These are phyloP conservation scores for Populus euphratica DNA, from an alignment of 345 rosid genomes.

Conservation along the genomic window DNA sequence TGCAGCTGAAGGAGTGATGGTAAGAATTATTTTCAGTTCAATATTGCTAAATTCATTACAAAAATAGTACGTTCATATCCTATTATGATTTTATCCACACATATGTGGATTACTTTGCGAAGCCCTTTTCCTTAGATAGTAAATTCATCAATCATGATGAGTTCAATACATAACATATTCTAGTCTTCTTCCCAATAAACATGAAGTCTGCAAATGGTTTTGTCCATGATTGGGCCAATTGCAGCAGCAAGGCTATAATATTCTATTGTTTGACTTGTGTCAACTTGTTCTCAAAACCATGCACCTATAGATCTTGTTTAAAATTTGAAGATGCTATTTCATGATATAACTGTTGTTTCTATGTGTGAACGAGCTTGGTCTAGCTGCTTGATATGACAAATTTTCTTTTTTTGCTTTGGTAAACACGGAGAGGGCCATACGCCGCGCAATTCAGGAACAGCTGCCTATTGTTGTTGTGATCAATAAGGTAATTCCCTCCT, in stretches of 20 bases:
- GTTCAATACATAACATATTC: background rate
- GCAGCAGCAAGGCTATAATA: background rate
- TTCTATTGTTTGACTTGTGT: background rate
- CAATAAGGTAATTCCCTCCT: slow-evolving; percentile 55
- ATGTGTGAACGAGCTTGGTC: background rate
- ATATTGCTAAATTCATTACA: background rate
- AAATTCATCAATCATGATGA: background rate
- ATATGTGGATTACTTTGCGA: background rate
- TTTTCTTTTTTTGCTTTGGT: slow-evolving; percentile 44
- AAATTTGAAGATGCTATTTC: background rate
- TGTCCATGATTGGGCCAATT: background rate
- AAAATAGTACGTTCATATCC: background rate
- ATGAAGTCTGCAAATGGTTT: background rate
- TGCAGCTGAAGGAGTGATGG: slow-evolving; percentile 94
- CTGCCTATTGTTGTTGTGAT: slow-evolving; percentile 93
- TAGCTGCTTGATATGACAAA: slow-evolving; percentile 6
- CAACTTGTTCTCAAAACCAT: background rate
- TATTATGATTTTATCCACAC: background rate
- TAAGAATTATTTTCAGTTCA: slow-evolving; percentile 12
- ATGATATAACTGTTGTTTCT: background rate
- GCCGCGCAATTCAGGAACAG: slow-evolving; percentile 91
- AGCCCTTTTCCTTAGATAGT: background rate
- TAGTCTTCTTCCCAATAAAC: background rate
- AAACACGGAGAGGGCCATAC: slow-evolving; percentile 96
- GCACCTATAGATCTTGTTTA: background rate